Conservation (phyloP, 192 early-diverging fungal species). For the Paraglomus occultum region DNA sequence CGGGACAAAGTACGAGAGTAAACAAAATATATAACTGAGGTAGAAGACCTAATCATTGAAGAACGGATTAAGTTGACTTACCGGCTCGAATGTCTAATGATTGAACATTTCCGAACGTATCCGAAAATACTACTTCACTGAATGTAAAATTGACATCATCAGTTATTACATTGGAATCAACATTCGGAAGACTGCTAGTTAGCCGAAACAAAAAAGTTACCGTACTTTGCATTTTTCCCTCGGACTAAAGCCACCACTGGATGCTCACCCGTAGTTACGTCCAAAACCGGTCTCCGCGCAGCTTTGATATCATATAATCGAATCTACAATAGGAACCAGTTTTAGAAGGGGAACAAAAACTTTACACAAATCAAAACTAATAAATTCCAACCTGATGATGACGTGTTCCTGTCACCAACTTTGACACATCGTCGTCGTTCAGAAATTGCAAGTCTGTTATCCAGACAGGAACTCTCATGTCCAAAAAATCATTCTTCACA, state of each 20-base stretch:
- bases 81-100: conserved; percentile 63
- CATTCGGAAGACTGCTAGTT: background rate
- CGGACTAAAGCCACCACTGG: conserved; percentile 58
- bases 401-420: conserved; percentile 68
- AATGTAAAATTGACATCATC: background rate
- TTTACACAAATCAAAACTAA: background rate
- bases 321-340: conserved; percentile 51
- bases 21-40: too few relatives aligned
- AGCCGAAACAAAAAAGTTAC: background rate
- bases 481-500: conserved; percentile 75
- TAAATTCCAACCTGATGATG: conserved; percentile 52
- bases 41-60: too few relatives aligned
- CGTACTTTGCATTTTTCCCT: conserved; percentile 39
- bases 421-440: conserved; percentile 47
- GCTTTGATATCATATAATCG: conserved; percentile 80
- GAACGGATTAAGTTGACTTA: background rate
- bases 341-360: background rate
- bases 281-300: conserved; percentile 65
- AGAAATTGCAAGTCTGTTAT: conserved; percentile 81
- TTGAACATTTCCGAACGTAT: conserved; percentile 58
- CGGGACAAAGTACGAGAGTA: too few relatives aligned
- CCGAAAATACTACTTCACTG: conserved; percentile 63
- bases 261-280: conserved; percentile 65
- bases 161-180: background rate
- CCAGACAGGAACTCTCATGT: conserved; percentile 85